Conservation (phyloP, 805 yeast genomes). For the Saturnispora mendoncae region DNA sequence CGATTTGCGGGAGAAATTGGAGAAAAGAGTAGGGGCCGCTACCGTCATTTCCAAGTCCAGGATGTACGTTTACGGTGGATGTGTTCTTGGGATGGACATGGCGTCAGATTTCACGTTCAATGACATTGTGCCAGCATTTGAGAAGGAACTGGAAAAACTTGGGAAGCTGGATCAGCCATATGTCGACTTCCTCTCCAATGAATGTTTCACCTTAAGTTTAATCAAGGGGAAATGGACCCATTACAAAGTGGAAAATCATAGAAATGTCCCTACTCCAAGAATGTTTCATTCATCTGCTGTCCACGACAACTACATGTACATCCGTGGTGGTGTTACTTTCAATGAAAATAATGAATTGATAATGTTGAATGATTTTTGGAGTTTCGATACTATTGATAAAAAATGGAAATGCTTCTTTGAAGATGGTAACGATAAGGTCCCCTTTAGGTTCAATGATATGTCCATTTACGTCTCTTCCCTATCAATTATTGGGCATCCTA, state of each 20-base stretch:
- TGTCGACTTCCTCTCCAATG: conserved; percentile 45
- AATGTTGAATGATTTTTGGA: conserved; percentile 63
- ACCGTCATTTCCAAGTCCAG: conserved; percentile 48
- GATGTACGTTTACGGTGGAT: conserved; percentile 61
- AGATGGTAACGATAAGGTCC: conserved; percentile 23
- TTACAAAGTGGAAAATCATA: conserved; percentile 25
- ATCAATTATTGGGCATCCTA: conserved; percentile 29
- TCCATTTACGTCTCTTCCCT: conserved; percentile 35
- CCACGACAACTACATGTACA: conserved; percentile 40
- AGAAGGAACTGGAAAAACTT: conserved; percentile 15
- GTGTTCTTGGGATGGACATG: conserved; percentile 48
- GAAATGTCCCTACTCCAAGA: conserved; percentile 35
- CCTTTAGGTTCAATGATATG: conserved; percentile 44
- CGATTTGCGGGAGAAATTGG: conserved; percentile 37
- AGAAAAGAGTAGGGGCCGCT: conserved; percentile 61
- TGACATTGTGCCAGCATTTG: conserved; percentile 34
- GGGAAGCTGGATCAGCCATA: background rate
- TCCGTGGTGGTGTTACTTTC: conserved; percentile 57
- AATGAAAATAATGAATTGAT: conserved; percentile 29
- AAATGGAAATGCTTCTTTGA: conserved; percentile 45
- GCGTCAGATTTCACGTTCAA: conserved; percentile 29
- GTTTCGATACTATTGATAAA: conserved; percentile 42
- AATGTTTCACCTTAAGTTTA: conserved; percentile 51
- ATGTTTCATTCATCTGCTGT: conserved; percentile 52
- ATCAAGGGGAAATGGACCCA: conserved; percentile 49